Percentiles rank a stretch among this genome's conserved stretches.
phyloP scores from a whole-genome alignment of 2,329 filamentous ascomycete genomes.

The Myrmaecium sp. region DNA sequence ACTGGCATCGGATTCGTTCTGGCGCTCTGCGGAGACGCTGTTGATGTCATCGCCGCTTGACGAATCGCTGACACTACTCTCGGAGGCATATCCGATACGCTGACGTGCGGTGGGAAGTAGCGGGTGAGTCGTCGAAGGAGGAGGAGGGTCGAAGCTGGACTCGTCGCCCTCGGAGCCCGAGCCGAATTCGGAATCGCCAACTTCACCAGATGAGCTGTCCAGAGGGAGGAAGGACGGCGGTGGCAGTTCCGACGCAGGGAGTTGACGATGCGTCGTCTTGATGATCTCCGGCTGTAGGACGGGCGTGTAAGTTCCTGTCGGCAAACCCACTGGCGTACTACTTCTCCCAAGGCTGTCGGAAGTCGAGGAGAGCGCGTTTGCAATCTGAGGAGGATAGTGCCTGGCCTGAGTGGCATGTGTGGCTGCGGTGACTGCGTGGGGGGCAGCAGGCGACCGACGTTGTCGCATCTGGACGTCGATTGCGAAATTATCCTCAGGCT shows the following conservation, averaged over 20 bases:
- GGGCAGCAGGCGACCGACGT: not conserved
- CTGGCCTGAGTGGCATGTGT: conserved; percentile 1
- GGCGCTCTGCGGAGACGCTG: too few species aligned
- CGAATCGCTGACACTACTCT: not conserved
- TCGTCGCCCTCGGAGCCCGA: conserved; percentile 19
- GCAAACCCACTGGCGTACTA: too few species aligned
- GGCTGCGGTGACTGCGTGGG: not conserved
- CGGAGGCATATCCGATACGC: not conserved
- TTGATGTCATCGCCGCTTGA: conserved; percentile 9
- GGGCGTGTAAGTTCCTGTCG: conserved; percentile 1
- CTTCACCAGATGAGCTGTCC: conserved; percentile 20
- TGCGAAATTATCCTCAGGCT: conserved; percentile 37
- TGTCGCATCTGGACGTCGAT: conserved; percentile 29
- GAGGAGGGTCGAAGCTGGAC: conserved; percentile 3
- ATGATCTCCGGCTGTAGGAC: conserved; percentile 48
- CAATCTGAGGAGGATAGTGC: too few species aligned
- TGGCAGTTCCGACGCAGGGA: conserved; percentile 27
- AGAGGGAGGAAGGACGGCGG: conserved; percentile 26
- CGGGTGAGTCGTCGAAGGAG: conserved; percentile 10
- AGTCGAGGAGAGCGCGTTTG: too few species aligned
- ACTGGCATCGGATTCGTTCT: conserved; percentile 12
- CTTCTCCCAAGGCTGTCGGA: too few species aligned
- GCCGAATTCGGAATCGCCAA: conserved; percentile 18
- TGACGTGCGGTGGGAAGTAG: conserved; percentile 10
- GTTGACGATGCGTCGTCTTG: conserved; percentile 49